Conservation (phyloP, 1,139 yeast genomes). For the Geotrichum restrictum region DNA sequence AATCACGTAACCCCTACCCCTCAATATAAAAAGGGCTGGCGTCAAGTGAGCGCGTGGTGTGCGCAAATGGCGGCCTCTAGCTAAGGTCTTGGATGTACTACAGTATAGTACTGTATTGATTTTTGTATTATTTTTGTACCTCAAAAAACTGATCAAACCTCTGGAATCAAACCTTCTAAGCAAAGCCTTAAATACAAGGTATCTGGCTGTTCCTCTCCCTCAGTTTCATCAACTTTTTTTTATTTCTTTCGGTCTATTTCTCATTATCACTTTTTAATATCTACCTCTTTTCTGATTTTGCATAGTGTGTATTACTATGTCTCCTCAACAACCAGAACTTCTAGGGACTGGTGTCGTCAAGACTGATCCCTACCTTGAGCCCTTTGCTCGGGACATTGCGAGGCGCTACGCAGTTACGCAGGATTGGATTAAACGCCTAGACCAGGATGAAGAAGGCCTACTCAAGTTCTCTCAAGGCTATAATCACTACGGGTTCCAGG, state of each 20-base stretch:
- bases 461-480: constrained; percentile 57
- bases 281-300: background rate
- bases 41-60: background rate
- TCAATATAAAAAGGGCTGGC: background rate
- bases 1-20: background rate
- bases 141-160: background rate
- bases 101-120: too few species aligned
- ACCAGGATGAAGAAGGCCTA: constrained; percentile 47
- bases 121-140: too few species aligned
- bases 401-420: constrained; percentile 55
- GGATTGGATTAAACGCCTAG: constrained; percentile 53
- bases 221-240: too few species aligned
- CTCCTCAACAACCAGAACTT: background rate
- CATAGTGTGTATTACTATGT: background rate
- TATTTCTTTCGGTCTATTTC: too few species aligned
- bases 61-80: background rate
- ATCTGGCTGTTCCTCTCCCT: background rate
- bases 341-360: constrained; percentile 40
- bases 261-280: too few species aligned
- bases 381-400: constrained; percentile 59
- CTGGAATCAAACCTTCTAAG: background rate
- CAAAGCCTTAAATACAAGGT: background rate
- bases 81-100: too few species aligned
- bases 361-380: constrained; percentile 84
- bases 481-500: constrained; percentile 71